Base-by-base conservation (phyloP, 441 rosid species). In the Corymbia calophylla region DNA sequence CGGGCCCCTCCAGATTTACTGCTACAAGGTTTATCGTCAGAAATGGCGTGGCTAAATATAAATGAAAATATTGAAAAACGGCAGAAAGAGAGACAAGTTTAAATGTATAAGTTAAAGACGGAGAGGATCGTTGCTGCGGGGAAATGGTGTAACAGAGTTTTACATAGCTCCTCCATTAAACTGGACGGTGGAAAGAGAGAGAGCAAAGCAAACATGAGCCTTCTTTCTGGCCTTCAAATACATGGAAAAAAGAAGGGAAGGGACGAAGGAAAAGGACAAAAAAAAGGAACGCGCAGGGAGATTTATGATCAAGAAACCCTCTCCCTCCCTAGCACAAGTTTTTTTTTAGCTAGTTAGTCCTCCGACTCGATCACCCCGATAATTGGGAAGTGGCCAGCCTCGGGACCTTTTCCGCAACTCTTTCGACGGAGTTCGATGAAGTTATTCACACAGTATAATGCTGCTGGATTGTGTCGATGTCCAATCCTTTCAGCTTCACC, bases 401-500 rank as follows among this genome's bases (percentile, higher is more conserved):
- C 18, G 51, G 84, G 84, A 77, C 84, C 84, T 80, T 88, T 73
- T 27, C 21, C 54, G 29, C 62, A 39, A 23, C 84, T 44, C 53
- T 77, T 87, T 82, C 0, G 21, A 77, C 16, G 29, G 23, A 23
- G 51, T 39, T 56, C 56, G 81, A 85, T 87, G 56, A 15, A 32
- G 54, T 23, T 44, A 64, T 39, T 94, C 89, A 98, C 91, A 98
- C 97, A 3, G 99, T 98, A 89, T 97, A 98, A 91, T 98, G 99
- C 91, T 97, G 99, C 94, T 98, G 96, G 87, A 97, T 97, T 7
- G 99, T 96, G 84, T 98, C 99, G 54, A 97, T 98, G 91, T 98
- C 99, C 89, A 98, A 91, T 29, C 99, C 99, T 91, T 97, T 97
- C 8, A 98, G 96, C 94, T 98, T 97, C 92, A 96, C 99, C 91